Conservation (phyloP, 345 rosid genomes). For the Clausena lansium region DNA sequence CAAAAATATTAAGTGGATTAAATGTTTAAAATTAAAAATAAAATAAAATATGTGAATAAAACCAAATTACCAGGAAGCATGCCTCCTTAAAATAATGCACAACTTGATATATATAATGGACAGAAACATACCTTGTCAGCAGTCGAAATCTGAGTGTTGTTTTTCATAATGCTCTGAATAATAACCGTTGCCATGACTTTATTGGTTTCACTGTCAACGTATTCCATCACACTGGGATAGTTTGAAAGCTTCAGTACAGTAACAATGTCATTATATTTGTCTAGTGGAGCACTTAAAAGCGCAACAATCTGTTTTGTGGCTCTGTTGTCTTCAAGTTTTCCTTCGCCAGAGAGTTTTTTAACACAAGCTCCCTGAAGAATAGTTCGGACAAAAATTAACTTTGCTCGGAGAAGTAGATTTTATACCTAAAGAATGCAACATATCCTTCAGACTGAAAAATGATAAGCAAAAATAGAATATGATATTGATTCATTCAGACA, state of each 20-base stretch:
- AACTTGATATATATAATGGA: slow-evolving; percentile 7
- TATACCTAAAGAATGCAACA: neutral
- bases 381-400: neutral
- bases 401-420: neutral
- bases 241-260: slow-evolving; percentile 86
- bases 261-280: slow-evolving; percentile 92
- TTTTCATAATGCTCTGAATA: slow-evolving; percentile 94
- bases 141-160: slow-evolving; percentile 70
- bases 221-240: slow-evolving; percentile 83
- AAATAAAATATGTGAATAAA: slow-evolving; percentile 1
- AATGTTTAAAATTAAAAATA: neutral
- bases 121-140: slow-evolving; percentile 63
- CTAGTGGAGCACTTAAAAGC: slow-evolving; percentile 94
- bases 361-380: slow-evolving; percentile 86
- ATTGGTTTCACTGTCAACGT: slow-evolving; percentile 84
- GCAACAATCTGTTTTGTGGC: slow-evolving; percentile 94
- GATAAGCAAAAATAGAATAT: neutral
- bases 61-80: slow-evolving; percentile 5
- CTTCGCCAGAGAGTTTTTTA: slow-evolving; percentile 68
- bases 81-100: slow-evolving; percentile 11
- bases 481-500: neutral
- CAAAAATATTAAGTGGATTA: neutral
- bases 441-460: neutral
- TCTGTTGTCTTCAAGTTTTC: slow-evolving; percentile 77
- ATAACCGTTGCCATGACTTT: slow-evolving; percentile 93